Conservation (phyloP, 176 grass and related monocot species). For the Raddia distichophylla region DNA sequence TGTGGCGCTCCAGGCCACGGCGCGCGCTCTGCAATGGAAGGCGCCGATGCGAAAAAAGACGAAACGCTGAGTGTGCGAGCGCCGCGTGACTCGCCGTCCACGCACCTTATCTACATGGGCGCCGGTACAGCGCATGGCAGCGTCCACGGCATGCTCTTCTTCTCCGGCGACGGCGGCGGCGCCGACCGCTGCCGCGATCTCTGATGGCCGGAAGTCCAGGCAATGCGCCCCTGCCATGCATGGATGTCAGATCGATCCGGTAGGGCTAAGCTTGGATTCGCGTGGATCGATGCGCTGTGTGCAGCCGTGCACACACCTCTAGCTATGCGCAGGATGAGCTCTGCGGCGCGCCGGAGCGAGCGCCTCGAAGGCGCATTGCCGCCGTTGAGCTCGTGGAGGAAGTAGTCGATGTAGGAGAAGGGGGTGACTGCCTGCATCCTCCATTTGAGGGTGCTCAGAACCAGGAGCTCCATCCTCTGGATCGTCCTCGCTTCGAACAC, state of each 20-base stretch:
- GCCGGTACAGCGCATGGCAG: conserved; percentile 43
- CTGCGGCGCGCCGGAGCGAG: conserved; percentile 20
- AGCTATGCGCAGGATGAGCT: conserved; percentile 59
- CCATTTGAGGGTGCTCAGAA: conserved; percentile 91
- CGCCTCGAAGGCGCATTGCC: conserved; percentile 47
- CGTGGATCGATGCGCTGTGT: no score
- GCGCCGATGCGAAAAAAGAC: not conserved
- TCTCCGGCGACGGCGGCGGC: conserved; percentile 54
- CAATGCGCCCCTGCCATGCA: conserved; percentile 60
- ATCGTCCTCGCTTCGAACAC: conserved; percentile 93
- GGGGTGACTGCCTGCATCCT: conserved; percentile 96
- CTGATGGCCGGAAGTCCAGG: conserved; percentile 73
- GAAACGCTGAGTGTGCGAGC: not conserved
- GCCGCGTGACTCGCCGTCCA: not conserved
- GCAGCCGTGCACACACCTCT: conserved; percentile 50
- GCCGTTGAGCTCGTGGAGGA: conserved; percentile 72
- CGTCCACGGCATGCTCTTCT: conserved; percentile 51
- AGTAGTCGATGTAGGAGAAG: conserved; percentile 91
- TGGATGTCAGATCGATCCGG: not conserved
- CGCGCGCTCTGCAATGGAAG: conserved; percentile 2
- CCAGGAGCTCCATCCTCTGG: conserved; percentile 95
- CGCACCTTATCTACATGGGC: conserved; percentile 77
- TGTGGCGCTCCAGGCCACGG: not conserved
- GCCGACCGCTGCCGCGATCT: conserved; percentile 75
- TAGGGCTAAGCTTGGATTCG: no score